Conservation (phyloP, 139 green algal genomes). For the Prasinococcaceae sp. region DNA sequence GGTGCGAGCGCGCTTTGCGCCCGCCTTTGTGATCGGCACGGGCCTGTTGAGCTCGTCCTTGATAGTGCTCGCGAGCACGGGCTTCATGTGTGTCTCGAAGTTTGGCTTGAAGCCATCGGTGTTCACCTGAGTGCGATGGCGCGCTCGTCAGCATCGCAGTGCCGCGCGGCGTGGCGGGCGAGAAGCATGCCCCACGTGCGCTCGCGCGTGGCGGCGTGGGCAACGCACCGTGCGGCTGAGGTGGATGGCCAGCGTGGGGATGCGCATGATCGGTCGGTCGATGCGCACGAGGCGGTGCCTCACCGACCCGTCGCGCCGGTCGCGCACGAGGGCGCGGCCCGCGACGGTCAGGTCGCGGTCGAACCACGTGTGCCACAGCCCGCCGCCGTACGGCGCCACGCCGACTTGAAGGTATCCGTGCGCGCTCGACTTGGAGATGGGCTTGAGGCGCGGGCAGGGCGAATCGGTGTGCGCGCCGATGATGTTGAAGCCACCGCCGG, state of each 20-base stretch:
- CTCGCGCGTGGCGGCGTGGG: too few species aligned
- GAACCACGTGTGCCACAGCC: constrained; percentile 96
- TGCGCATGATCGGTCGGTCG: constrained; percentile 51
- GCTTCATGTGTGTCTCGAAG: constrained; percentile 66
- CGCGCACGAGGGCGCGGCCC: constrained; percentile 23
- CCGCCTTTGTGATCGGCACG: too few species aligned
- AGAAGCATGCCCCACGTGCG: too few species aligned
- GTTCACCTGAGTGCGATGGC: constrained; percentile 13
- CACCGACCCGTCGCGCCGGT: background rate
- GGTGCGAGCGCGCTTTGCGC: too few species aligned
- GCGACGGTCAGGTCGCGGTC: constrained; percentile 86
- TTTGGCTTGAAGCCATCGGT: constrained; percentile 85
- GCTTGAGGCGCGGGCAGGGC: constrained; percentile 40
- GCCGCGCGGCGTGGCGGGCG: too few species aligned
- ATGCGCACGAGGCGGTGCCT: constrained; percentile 18
- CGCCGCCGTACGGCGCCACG: constrained; percentile 86
- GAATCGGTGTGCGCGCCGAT: constrained; percentile 87
- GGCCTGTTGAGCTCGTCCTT: too few species aligned
- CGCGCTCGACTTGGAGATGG: constrained; percentile 39
- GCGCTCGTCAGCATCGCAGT: too few species aligned
- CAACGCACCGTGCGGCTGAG: too few species aligned
- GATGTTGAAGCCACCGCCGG: constrained; percentile 81
- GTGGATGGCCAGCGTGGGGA: constrained; percentile 69
- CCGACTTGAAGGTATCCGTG: constrained; percentile 54
- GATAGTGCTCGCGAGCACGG: constrained; percentile 55